phyloP scores from a whole-genome alignment of 2,329 filamentous ascomycete genomes.

The Didymella keratinophila region DNA sequence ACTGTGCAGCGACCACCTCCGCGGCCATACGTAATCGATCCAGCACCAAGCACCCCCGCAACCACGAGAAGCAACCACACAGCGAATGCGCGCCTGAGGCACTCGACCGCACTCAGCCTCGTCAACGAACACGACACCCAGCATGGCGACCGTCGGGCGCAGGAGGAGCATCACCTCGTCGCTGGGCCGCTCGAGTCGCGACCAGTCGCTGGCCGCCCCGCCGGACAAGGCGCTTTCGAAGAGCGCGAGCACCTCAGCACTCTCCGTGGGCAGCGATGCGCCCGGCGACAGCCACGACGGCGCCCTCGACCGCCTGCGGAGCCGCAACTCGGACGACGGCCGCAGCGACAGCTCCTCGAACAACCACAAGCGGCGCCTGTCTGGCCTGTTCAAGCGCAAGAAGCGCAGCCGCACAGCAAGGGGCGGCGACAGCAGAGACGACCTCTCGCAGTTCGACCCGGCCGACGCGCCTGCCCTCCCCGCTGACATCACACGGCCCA shows the following conservation, averaged over 20 bases:
- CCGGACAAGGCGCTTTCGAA: constrained; percentile 30
- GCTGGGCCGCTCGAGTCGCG: constrained; percentile 27
- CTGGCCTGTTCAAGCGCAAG: constrained; percentile 62
- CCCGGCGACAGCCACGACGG: constrained; percentile 48
- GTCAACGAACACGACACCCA: not conserved
- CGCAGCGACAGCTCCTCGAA: constrained; percentile 52
- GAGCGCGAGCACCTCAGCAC: constrained; percentile 39
- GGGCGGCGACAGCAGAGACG: constrained; percentile 39
- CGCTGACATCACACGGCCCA: constrained; percentile 23
- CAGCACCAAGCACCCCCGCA: constrained; percentile 3
- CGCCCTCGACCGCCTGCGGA: constrained; percentile 51
- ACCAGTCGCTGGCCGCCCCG: constrained; percentile 39
- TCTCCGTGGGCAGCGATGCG: constrained; percentile 44
- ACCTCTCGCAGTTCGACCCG: constrained; percentile 30
- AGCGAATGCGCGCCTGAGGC: not conserved
- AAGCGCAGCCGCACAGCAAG: constrained; percentile 39
- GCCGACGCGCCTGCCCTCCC: constrained; percentile 7
- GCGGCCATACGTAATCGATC: constrained; percentile 13
- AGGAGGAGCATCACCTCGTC: constrained; percentile 35
- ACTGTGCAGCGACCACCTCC: not conserved
- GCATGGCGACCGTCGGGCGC: constrained; percentile 38
- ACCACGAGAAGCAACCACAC: not conserved
- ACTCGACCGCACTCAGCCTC: constrained; percentile 1
- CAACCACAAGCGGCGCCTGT: constrained; percentile 55
- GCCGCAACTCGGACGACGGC: constrained; percentile 52